Conservation (phyloP, 768 basidiomycete species). For the Cystobasidium onofrii region DNA sequence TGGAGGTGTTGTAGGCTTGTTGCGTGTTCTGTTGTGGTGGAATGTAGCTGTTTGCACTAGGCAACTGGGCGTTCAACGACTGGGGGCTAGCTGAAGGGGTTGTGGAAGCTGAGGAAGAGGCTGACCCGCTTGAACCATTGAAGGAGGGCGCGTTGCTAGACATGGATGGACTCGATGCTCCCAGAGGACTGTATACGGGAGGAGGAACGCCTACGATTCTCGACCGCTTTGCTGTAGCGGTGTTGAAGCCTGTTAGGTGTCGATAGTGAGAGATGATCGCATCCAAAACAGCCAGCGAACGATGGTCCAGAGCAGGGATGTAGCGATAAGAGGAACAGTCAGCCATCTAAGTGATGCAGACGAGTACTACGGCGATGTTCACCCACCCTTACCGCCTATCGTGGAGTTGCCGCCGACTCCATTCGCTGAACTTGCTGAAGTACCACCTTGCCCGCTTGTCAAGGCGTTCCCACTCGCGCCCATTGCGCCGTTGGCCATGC, state of each 20-base stretch:
- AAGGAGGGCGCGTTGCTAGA: slow-evolving; percentile 9
- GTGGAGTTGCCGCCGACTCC: background rate
- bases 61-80: background rate
- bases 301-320: too few relatives aligned
- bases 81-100: slow-evolving; percentile 19
- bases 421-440: background rate
- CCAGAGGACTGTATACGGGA: slow-evolving; percentile 10
- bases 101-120: slow-evolving; percentile 1
- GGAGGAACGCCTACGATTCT: slow-evolving; percentile 1
- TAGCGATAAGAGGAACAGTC: too few relatives aligned
- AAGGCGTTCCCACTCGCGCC: background rate
- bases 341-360: background rate
- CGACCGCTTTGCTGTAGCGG: background rate
- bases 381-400: background rate
- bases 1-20: background rate
- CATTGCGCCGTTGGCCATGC: background rate
- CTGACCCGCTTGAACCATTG: background rate
- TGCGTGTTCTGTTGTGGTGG: background rate
- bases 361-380: background rate
- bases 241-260: background rate
- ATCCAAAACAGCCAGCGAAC: background rate
- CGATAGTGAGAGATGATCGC: background rate
- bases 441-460: background rate
- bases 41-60: background rate
- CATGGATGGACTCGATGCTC: slow-evolving; percentile 11